These are phyloP conservation scores for Wickerhamiella infanticola DNA, from an alignment of 1,139 yeast genomes.

Conservation along the genomic window DNA sequence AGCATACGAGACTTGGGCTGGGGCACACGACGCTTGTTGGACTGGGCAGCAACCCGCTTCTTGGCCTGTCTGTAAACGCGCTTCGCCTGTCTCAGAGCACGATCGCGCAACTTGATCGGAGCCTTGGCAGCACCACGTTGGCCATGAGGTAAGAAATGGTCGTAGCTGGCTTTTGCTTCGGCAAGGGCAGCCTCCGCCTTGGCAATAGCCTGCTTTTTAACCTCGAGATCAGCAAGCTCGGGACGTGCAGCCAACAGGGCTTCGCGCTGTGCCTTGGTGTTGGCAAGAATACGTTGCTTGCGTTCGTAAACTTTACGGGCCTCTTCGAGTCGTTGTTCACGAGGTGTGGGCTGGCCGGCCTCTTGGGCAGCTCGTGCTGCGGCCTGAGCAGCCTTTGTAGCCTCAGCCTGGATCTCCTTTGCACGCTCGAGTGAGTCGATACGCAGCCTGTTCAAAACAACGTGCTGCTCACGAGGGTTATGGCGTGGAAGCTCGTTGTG, in stretches of 20 bases:
- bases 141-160: conserved; percentile 16
- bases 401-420: conserved; percentile 4
- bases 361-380: conserved; percentile 7
- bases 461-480: conserved; percentile 50
- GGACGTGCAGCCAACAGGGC: conserved; percentile 12
- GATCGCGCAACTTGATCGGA: conserved; percentile 16
- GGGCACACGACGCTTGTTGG: conserved; percentile 15
- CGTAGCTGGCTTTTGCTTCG: conserved; percentile 13
- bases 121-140: conserved; percentile 17
- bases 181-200: conserved; percentile 12
- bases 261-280: conserved; percentile 7
- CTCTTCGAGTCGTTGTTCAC: conserved; percentile 2
- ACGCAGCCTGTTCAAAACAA: conserved; percentile 28
- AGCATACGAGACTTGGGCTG: conserved; percentile 13
- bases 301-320: conserved; percentile 3
- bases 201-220: conserved; percentile 11
- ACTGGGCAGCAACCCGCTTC: conserved; percentile 12
- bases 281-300: conserved; percentile 3
- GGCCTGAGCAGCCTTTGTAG: not conserved
- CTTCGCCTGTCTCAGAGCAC: conserved; percentile 16
- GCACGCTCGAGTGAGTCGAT: conserved; percentile 9
- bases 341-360: conserved; percentile 9
- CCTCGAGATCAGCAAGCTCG: conserved; percentile 12
- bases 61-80: conserved; percentile 15
- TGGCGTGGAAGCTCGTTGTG: conserved; percentile 47